These are phyloP conservation scores for Triticum urartu DNA, from an alignment of 176 grass and related monocot genomes.

Conservation along the genomic window DNA sequence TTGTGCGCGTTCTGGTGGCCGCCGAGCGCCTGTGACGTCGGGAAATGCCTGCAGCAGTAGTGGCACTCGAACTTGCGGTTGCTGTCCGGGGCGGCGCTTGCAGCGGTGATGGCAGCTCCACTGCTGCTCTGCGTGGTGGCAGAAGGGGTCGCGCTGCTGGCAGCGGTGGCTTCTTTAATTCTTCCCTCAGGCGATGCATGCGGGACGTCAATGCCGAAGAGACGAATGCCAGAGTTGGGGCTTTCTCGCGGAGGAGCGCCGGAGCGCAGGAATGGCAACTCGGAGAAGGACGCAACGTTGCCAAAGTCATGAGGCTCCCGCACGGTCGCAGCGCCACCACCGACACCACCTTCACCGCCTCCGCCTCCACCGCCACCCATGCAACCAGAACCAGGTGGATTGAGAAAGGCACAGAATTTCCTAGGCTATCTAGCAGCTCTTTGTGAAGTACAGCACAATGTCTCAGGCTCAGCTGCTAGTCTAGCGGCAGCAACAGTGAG, in stretches of 20 bases:
- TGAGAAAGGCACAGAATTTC: conserved; percentile 23
- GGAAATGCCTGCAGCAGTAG: conserved; percentile 95
- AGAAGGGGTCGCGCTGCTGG: not conserved
- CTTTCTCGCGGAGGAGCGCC: conserved; percentile 38
- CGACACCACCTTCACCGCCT: not conserved
- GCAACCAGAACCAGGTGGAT: not conserved
- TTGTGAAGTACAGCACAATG: not conserved
- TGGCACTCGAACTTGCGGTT: conserved; percentile 98
- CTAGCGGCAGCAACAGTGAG: conserved; percentile 6
- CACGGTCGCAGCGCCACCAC: conserved; percentile 34
- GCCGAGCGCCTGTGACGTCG: conserved; percentile 92
- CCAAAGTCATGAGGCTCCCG: conserved; percentile 62
- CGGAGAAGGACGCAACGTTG: conserved; percentile 76
- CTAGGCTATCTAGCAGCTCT: not conserved
- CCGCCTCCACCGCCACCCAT: conserved; percentile 29
- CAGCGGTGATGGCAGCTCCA: conserved; percentile 2
- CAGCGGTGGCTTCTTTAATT: conserved; percentile 7
- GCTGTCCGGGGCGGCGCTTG: conserved; percentile 24
- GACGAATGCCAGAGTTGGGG: conserved; percentile 57
- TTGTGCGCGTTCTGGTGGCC: conserved; percentile 99
- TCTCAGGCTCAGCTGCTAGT: conserved; percentile 1
- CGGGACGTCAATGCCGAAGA: conserved; percentile 90
- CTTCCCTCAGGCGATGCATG: conserved; percentile 33
- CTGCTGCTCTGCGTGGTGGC: conserved; percentile 26
- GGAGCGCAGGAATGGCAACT: conserved; percentile 74